These are phyloP conservation scores for Elsinoe fawcettii DNA, from an alignment of 2,329 filamentous ascomycete genomes.

Conservation along the genomic window DNA sequence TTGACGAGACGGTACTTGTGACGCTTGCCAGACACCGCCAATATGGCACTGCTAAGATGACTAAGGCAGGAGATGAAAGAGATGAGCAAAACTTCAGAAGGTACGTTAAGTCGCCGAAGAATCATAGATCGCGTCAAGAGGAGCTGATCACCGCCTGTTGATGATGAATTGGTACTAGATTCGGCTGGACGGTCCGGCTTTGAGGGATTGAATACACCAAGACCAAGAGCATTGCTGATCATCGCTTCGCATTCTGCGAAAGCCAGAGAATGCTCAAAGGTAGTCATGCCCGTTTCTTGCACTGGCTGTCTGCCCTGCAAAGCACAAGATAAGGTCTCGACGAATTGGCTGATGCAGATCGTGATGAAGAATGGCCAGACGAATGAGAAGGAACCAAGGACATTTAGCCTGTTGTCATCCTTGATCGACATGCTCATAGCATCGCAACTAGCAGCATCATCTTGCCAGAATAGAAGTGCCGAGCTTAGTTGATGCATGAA, in stretches of 20 bases:
- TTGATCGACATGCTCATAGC: conserved; percentile 63
- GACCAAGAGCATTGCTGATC: conserved; percentile 69
- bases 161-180: conserved; percentile 24
- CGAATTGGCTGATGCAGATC: conserved; percentile 66
- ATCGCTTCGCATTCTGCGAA: conserved; percentile 93
- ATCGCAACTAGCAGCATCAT: conserved; percentile 65
- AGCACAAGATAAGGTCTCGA: conserved; percentile 81
- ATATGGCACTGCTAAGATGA: conserved; percentile 72
- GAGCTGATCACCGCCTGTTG: conserved; percentile 20
- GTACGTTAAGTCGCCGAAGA: conserved; percentile 73
- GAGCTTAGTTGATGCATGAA: conserved; percentile 68
- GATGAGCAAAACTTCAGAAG: conserved; percentile 80
- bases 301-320: conserved; percentile 73
- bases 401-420: conserved; percentile 43
- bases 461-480: conserved; percentile 62
- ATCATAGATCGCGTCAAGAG: conserved; percentile 57
- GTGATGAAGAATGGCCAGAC: conserved; percentile 69
- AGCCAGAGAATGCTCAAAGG: conserved; percentile 91
- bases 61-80: conserved; percentile 83
- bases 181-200: conserved; percentile 28
- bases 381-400: conserved; percentile 68
- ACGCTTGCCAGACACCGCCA: conserved; percentile 75
- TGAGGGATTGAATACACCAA: conserved; percentile 57
- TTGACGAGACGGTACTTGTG: conserved; percentile 72
- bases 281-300: conserved; percentile 88